Evolutionary conservation across 1,139 yeast species (phyloP).

Genomic region (Magnusiomyces fungicola): DNA sequence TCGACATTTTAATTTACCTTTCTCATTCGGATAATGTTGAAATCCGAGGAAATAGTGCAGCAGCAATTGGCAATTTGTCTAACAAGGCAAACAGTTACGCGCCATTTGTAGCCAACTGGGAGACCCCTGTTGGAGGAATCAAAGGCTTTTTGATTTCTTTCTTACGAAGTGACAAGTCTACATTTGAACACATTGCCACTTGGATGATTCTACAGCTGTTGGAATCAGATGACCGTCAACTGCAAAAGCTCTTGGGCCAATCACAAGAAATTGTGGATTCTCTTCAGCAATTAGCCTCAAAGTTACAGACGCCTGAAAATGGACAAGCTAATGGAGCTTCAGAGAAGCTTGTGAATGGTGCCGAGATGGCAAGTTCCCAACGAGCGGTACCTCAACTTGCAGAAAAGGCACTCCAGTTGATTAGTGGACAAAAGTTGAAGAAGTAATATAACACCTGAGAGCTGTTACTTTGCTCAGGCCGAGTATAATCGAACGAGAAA

Average conservation of each 20-base stretch:
- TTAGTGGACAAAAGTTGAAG: background rate
- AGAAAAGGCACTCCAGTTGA: background rate
- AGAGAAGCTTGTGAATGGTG: background rate
- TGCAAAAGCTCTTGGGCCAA: constrained; percentile 34
- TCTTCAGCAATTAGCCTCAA: constrained; percentile 29
- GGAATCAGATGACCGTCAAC: constrained; percentile 74
- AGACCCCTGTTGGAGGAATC: constrained; percentile 76
- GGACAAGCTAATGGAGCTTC: background rate
- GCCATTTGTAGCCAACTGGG: constrained; percentile 75
- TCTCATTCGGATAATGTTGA: constrained; percentile 85
- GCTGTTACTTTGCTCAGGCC: too few species aligned
- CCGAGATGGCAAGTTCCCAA: constrained; percentile 8
- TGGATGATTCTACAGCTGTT: constrained; percentile 94
- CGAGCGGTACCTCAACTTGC: constrained; percentile 15
- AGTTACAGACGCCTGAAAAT: background rate
- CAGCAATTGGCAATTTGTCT: constrained; percentile 92
- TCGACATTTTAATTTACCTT: constrained; percentile 84
- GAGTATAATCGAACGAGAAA: too few species aligned
- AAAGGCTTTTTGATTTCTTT: constrained; percentile 76
- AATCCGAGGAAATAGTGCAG: constrained; percentile 97
- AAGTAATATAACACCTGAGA: too few species aligned
- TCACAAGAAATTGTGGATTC: constrained; percentile 31
- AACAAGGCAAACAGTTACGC: constrained; percentile 81
- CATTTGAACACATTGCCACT: constrained; percentile 94
- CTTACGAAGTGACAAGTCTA: constrained; percentile 79